Base-by-base conservation (phyloP, 352 stramenopile genomes). In the Plasmopara muralis region DNA sequence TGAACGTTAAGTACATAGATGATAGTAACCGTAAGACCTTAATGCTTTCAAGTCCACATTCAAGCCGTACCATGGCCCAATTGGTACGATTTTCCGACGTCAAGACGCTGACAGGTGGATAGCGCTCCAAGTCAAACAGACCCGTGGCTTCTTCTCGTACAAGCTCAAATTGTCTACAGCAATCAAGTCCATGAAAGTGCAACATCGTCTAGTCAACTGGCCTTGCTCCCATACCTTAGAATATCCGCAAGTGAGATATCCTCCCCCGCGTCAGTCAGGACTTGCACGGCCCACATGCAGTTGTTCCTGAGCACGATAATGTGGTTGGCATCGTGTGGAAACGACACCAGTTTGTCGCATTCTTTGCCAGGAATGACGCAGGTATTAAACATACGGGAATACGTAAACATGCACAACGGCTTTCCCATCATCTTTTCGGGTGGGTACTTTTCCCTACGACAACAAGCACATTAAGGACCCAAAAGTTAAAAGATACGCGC, bases 311-410 rank as follows among this genome's bases (percentile, higher is more conserved):
- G 66, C 34, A 98, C 92, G 37, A 98, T 68, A 55, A 97, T 94
- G 77, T 98, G 92, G 53, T 85, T 93, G 57, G 95, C 62, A 16
- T 90, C 72, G 38, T 90, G 85, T 48, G 95, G 89, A 55, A 96
- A 97, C 71, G 62, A 77, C 53, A 83, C 64, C 54, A 94, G 84
- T 55, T 90, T 78, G 52, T 94, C 84, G 43, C 77, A 90, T 31
- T 94, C 80, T 54, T 95, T 82, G 16, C 81, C 85, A 8, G 96
- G 96, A 52, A 98, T 93, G 18, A 97, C 77, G 70, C 92, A 98
- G 43, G 93, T 93, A 77, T 98, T 98, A 70, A 98, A 97, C 83
- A 97, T 96, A 53, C 86, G 87, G 58, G 89, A 94, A 68, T 95
- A 97, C 68, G 90, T 94, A 62, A 85, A 77, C 66, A 96, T 97